Conservation (phyloP, 306 rosid genomes). For the Ochetophila trinervis region DNA sequence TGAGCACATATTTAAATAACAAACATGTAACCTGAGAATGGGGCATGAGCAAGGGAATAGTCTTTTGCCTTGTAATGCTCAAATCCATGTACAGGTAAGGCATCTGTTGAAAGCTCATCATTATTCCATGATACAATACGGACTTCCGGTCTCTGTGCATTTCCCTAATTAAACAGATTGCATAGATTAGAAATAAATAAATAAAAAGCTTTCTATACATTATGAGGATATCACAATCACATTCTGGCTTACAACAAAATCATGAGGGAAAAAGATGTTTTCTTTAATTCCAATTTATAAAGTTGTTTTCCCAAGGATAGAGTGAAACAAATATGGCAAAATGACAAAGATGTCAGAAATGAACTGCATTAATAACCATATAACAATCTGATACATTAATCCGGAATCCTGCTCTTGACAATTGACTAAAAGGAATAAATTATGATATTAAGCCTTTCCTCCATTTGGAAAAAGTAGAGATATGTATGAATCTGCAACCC, state of each 20-base stretch:
- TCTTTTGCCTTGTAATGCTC: slow-evolving; percentile 98
- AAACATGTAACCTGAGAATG: slow-evolving; percentile 84
- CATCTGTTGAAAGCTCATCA: slow-evolving; percentile 94
- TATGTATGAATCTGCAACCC: background rate
- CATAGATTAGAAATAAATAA: slow-evolving; percentile 32
- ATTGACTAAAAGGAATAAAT: background rate
- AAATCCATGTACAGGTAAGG: slow-evolving; percentile 90
- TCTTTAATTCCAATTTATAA: background rate
- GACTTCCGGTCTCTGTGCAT: slow-evolving; percentile 95
- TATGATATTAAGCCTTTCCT: background rate
- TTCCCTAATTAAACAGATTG: slow-evolving; percentile 65
- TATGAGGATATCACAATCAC: slow-evolving; percentile 12
- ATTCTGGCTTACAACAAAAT: slow-evolving; percentile 1
- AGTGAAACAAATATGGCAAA: background rate
- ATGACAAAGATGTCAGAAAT: background rate
- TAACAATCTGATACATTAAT: background rate
- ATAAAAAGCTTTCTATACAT: slow-evolving; percentile 1
- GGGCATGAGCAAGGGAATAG: slow-evolving; percentile 97
- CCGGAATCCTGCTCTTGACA: background rate
- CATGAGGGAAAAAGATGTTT: background rate
- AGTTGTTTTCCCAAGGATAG: background rate
- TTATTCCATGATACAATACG: slow-evolving; percentile 84
- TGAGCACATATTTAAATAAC: slow-evolving; percentile 28
- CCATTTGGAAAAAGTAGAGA: background rate
- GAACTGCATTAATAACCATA: background rate